phyloP scores from a whole-genome alignment of 371 early-diverging fungal species.

The Catenaria anguillulae region DNA sequence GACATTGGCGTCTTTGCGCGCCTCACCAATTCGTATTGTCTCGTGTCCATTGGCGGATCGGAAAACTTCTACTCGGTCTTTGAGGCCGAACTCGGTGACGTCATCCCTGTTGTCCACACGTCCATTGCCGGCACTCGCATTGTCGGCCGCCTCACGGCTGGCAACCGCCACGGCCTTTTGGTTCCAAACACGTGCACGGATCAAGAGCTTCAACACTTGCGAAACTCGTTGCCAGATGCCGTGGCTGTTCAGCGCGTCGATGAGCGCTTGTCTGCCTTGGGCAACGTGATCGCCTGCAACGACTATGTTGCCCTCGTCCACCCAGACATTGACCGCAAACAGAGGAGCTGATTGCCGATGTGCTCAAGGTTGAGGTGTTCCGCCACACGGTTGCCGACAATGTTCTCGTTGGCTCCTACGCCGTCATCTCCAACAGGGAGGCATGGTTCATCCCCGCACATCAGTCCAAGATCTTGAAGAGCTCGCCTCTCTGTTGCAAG shows the following conservation, averaged over 20 bases:
- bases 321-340: constrained; percentile 97
- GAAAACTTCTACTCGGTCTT: constrained; percentile 97
- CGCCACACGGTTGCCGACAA: constrained; percentile 97
- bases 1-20: constrained; percentile 97
- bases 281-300: constrained; percentile 99
- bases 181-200: constrained; percentile 97
- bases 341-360: constrained; percentile 97
- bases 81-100: constrained; percentile 87
- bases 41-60: constrained; percentile 96
- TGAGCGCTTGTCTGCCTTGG: constrained; percentile 96
- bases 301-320: constrained; percentile 99
- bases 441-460: constrained; percentile 95
- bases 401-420: constrained; percentile 97
- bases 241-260: constrained; percentile 95
- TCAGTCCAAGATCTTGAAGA: constrained; percentile 96
- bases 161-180: constrained; percentile 92
- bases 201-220: constrained; percentile 97
- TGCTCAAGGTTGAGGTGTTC: constrained; percentile 96
- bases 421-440: constrained; percentile 97
- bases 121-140: constrained; percentile 97
- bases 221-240: constrained; percentile 93
- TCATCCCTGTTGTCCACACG: constrained; percentile 97
- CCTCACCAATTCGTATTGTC: constrained; percentile 97
- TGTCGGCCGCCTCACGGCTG: constrained; percentile 84
- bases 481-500: constrained; percentile 91